Percentiles rank a stretch among this genome's conserved stretches.
Evolutionary conservation across 257 asterid genomes (phyloP).

Genomic region (Cordia subcordata): DNA sequence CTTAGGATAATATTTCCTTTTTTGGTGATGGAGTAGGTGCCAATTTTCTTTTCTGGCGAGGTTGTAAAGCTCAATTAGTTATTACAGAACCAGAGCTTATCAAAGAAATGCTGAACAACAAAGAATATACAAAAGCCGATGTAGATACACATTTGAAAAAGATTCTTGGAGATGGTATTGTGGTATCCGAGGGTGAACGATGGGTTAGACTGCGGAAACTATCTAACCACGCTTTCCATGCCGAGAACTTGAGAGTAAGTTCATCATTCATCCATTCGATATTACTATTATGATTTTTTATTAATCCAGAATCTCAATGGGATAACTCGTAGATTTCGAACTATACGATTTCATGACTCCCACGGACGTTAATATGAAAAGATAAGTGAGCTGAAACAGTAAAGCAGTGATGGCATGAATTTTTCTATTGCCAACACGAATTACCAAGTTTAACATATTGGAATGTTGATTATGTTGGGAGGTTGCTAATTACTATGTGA

Average conservation of each 20-base stretch:
- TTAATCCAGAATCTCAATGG: too few relatives aligned
- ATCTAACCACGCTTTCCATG: conserved; percentile 59
- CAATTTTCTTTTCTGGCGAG: conserved; percentile 41
- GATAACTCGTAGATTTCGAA: too few relatives aligned
- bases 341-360: too few relatives aligned
- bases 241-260: conserved; percentile 44
- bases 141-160: conserved; percentile 13
- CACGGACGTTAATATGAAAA: too few relatives aligned
- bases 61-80: conserved; percentile 35
- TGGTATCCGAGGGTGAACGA: conserved; percentile 38
- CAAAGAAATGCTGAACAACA: conserved; percentile 46
- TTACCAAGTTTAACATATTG: too few relatives aligned
- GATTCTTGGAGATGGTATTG: conserved; percentile 46
- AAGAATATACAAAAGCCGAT: conserved; percentile 25
- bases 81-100: conserved; percentile 48
- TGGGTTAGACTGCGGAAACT: conserved; percentile 50
- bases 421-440: too few relatives aligned
- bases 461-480: too few relatives aligned
- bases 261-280: too few relatives aligned
- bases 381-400: too few relatives aligned
- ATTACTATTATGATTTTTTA: neutral
- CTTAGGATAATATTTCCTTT: neutral
- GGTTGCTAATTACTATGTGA: too few relatives aligned
- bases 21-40: conserved; percentile 26
- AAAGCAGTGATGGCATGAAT: too few relatives aligned